A percentile compares a stretch with the other conserved stretches of the same genome.
phyloP scores from a whole-genome alignment of 805 yeast genomes.

The Yarrowia sp. region DNA sequence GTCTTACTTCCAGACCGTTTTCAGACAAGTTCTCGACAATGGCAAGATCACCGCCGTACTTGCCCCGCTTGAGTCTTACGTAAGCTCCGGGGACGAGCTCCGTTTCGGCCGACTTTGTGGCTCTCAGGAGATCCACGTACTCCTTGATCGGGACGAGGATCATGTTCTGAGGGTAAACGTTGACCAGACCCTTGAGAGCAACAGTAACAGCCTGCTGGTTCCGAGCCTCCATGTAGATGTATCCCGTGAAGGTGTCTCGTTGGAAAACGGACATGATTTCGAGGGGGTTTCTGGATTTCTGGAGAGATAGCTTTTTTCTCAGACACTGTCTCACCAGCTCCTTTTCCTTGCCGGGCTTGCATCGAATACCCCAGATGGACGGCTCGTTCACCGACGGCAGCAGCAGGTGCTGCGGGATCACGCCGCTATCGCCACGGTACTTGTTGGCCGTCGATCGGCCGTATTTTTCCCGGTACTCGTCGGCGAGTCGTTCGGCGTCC shows the following conservation, averaged over 20 bases:
- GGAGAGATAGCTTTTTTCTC: constrained; percentile 82
- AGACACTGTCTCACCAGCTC: constrained; percentile 83
- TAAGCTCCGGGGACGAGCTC: constrained; percentile 91
- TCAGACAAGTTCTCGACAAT: constrained; percentile 91
- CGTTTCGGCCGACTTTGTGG: constrained; percentile 84
- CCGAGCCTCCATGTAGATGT: constrained; percentile 92
- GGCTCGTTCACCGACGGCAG: constrained; percentile 97
- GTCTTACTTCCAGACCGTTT: constrained; percentile 92
- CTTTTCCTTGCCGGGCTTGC: constrained; percentile 91
- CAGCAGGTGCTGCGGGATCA: constrained; percentile 90
- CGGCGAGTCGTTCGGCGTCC: constrained; percentile 94
- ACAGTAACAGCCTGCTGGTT: constrained; percentile 89
- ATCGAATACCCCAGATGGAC: constrained; percentile 92
- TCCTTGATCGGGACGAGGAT: constrained; percentile 94
- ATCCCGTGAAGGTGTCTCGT: constrained; percentile 90
- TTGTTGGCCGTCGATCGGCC: constrained; percentile 83
- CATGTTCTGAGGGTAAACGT: constrained; percentile 75
- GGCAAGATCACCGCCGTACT: constrained; percentile 91
- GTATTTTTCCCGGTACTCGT: constrained; percentile 87
- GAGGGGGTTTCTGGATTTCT: constrained; percentile 75
- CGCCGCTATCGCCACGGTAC: constrained; percentile 83
- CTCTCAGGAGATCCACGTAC: constrained; percentile 89
- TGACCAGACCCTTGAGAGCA: constrained; percentile 88
- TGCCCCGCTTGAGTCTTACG: constrained; percentile 88
- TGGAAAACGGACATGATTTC: constrained; percentile 90